A percentile compares a stretch with the other conserved stretches of the same genome.
Evolutionary conservation across 2,329 filamentous ascomycete genomes (phyloP).

Genomic region (Fusarium zealandicum): DNA sequence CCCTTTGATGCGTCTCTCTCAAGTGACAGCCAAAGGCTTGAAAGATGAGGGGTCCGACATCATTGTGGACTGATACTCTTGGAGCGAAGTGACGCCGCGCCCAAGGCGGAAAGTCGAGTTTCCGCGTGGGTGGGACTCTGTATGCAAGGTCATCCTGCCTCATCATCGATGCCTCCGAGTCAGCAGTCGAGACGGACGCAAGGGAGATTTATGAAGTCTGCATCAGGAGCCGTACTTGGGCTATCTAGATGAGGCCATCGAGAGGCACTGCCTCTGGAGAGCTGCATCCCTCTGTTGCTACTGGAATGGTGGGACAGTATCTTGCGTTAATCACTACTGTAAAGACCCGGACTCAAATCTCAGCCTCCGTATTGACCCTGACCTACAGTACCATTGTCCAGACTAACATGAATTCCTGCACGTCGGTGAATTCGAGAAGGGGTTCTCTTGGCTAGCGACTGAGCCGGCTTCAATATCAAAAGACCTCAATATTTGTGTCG

Average conservation of each 20-base stretch:
- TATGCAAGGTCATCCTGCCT: slow-evolving; percentile 25
- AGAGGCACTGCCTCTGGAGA: no score
- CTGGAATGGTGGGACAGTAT: slow-evolving; percentile 13
- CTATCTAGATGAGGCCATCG: background rate
- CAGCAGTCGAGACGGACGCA: background rate
- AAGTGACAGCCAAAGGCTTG: background rate
- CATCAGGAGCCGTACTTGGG: background rate
- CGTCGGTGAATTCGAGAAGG: no score
- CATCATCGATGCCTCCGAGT: slow-evolving; percentile 1
- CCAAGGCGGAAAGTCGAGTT: slow-evolving; percentile 29
- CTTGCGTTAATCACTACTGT: slow-evolving; percentile 9
- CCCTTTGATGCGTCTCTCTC: background rate
- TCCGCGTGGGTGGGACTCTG: slow-evolving; percentile 29
- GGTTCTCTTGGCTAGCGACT: background rate
- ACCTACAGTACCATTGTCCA: background rate
- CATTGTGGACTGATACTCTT: slow-evolving; percentile 42
- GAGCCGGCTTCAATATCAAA: background rate
- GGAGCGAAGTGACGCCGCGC: slow-evolving; percentile 40
- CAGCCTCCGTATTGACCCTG: slow-evolving; percentile 11
- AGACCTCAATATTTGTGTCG: slow-evolving; percentile 2
- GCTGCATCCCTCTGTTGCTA: background rate
- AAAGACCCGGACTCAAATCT: slow-evolving; percentile 9
- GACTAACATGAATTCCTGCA: background rate
- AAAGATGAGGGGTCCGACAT: slow-evolving; percentile 31
- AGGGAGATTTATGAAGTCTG: no score